Percentiles rank a stretch among this genome's conserved stretches.
phyloP scores from a whole-genome alignment of 2,329 filamentous ascomycete species.

The Trichoderma citrinoviride region DNA sequence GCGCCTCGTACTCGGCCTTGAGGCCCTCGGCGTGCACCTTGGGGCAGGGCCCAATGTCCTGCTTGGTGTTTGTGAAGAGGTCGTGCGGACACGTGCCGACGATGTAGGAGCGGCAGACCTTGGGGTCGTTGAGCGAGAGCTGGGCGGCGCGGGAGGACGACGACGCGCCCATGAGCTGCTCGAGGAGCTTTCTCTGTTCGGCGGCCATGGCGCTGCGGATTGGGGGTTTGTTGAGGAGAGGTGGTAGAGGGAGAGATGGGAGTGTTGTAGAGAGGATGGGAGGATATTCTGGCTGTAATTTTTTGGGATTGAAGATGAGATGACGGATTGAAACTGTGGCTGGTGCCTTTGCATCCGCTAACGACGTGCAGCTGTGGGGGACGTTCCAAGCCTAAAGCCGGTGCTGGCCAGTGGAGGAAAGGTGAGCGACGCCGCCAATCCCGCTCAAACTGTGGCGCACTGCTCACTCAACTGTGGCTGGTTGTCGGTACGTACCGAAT shows the following conservation, averaged over 20 bases:
- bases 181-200: constrained; percentile 96
- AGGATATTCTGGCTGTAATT: constrained; percentile 8
- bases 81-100: constrained; percentile 95
- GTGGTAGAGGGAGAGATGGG: too few relatives aligned
- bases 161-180: constrained; percentile 87
- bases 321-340: constrained; percentile 18
- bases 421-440: neutral
- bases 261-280: neutral
- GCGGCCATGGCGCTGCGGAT: constrained; percentile 67
- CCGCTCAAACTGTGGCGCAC: constrained; percentile 9
- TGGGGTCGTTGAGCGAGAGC: constrained; percentile 84
- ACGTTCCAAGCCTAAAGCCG: neutral
- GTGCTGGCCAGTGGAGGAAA: neutral
- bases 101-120: constrained; percentile 92
- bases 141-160: constrained; percentile 72
- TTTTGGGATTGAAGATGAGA: constrained; percentile 1
- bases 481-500: neutral
- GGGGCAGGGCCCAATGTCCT: constrained; percentile 85
- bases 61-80: constrained; percentile 99
- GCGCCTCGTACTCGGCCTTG: constrained; percentile 81
- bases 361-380: neutral
- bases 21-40: constrained; percentile 86
- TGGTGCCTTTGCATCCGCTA: neutral
- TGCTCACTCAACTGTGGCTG: neutral
- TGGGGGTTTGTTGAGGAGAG: neutral